Conservation (phyloP, 2,329 filamentous ascomycete species). For the Xylariales sp. region DNA sequence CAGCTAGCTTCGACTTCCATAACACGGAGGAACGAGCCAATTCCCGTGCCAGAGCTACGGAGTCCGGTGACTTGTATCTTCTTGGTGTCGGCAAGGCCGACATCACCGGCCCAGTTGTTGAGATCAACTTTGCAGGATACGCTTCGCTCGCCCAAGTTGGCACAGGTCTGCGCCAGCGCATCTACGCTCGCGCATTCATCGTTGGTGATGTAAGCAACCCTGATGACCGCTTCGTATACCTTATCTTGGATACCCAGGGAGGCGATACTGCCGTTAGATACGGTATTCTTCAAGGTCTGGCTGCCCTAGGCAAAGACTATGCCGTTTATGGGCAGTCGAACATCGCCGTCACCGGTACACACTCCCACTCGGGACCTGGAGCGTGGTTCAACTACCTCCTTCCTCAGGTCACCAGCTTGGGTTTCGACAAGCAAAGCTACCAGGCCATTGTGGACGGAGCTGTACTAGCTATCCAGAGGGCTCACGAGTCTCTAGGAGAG, state of each 20-base stretch:
- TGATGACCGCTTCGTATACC: constrained; percentile 72
- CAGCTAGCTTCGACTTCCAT: constrained; percentile 11
- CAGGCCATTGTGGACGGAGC: constrained; percentile 82
- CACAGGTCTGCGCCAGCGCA: constrained; percentile 74
- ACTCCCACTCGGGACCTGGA: constrained; percentile 84
- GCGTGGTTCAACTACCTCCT: constrained; percentile 91
- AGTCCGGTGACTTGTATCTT: constrained; percentile 38
- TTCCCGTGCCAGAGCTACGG: constrained; percentile 14
- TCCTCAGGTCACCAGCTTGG: constrained; percentile 81
- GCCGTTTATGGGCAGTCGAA: constrained; percentile 72
- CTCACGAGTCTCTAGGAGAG: constrained; percentile 63
- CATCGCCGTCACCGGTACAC: constrained; percentile 84
- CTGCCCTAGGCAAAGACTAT: constrained; percentile 65
- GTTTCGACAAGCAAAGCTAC: constrained; percentile 83
- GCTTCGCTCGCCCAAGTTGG: constrained; percentile 76
- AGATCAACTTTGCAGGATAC: constrained; percentile 89
- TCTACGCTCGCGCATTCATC: constrained; percentile 86
- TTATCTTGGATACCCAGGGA: constrained; percentile 80
- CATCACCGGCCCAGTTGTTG: constrained; percentile 70
- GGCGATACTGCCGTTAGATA: constrained; percentile 85
- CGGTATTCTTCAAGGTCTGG: constrained; percentile 72
- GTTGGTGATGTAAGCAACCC: constrained; percentile 63
- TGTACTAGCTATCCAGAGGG: constrained; percentile 71
- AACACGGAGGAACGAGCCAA: constrained; percentile 12
- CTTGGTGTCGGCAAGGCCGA: constrained; percentile 50